A percentile compares a stretch with the other conserved stretches of the same genome.
Evolutionary conservation across 2,329 filamentous ascomycete species (phyloP).

Genomic region (Parafenestella ontariensis): DNA sequence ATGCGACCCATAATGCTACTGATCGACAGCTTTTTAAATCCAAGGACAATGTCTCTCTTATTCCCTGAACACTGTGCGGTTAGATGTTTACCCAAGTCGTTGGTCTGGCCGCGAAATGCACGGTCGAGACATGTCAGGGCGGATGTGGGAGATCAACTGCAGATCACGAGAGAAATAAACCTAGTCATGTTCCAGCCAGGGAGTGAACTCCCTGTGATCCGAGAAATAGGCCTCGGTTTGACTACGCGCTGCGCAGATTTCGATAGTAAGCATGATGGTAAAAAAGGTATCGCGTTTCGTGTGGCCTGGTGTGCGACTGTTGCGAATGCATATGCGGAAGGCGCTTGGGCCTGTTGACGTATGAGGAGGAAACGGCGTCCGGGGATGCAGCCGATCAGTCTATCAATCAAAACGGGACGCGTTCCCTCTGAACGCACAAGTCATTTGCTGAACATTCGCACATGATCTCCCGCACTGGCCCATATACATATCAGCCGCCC

Average conservation of each 20-base stretch:
- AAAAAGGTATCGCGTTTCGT: neutral
- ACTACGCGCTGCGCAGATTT: neutral
- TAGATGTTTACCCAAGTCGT: neutral
- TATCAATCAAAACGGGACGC: constrained; percentile 1
- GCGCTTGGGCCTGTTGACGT: constrained; percentile 8
- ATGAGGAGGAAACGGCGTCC: constrained; percentile 1
- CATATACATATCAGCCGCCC: neutral
- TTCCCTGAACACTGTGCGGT: neutral
- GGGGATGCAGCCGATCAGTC: neutral
- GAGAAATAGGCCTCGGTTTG: neutral
- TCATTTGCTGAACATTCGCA: neutral
- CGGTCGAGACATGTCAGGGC: neutral
- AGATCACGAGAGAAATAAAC: constrained; percentile 1
- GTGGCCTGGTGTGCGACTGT: neutral
- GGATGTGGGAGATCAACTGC: constrained; percentile 4
- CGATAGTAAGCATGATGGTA: neutral
- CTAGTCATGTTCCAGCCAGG: neutral
- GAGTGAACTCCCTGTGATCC: neutral
- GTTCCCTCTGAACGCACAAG: neutral
- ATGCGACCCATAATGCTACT: neutral
- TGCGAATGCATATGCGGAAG: neutral
- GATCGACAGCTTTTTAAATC: neutral
- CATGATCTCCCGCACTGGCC: neutral
- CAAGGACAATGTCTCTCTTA: neutral
- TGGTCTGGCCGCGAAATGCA: neutral